Base-by-base conservation (phyloP, 345 rosid species). In the Syzygium jambos region DNA sequence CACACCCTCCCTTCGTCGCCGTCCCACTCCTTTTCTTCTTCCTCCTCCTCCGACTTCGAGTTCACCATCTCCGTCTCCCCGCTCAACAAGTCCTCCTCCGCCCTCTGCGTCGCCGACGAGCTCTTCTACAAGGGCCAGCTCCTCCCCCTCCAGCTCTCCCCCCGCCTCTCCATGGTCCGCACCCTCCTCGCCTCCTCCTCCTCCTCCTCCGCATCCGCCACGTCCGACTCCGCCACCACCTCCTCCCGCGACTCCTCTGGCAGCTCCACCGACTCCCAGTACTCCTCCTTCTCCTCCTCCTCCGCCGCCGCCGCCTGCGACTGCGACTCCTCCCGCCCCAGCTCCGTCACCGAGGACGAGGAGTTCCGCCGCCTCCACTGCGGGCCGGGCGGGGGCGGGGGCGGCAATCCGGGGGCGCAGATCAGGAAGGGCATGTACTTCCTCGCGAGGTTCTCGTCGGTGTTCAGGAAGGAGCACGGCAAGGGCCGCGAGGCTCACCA, bases 101-200 rank as follows among this genome's bases (percentile, higher is more conserved):
- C 94, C 7, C 93, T 95, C 27, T 97, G 97, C 87, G 98, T 98
- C 0, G 99, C 99, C 17, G 99, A 97, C 89, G 99, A 97, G 87
- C 95, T 97, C 88, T 97, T 97, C 94, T 97, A 97, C 98, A 97
- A 96, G 84, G 99, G 99, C 46, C 98, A 96, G 93, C 98, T 97
- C 84, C 92, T 97, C 51, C 98, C 99, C 61, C 98, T 97, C 86
- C 98, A 97, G 73, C 98, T 94, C 88, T 95, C 98, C 23, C 97
- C 98, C 27, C 98, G 99, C 55, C 93, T 95, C 90, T 97, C 98
- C 84, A 95, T 97, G 92, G 99, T 97, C 91, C 98, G 98, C 19
- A 95, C 96, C 23, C 96, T 97, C 13, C 91, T 95, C 78, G 88
- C n/a, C n/a, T n/a, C n/a, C n/a, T n/a, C 95, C 52, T 94, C 99